phyloP scores from a whole-genome alignment of 148 eudicot genomes.

The Rhododendron griersonianum region DNA sequence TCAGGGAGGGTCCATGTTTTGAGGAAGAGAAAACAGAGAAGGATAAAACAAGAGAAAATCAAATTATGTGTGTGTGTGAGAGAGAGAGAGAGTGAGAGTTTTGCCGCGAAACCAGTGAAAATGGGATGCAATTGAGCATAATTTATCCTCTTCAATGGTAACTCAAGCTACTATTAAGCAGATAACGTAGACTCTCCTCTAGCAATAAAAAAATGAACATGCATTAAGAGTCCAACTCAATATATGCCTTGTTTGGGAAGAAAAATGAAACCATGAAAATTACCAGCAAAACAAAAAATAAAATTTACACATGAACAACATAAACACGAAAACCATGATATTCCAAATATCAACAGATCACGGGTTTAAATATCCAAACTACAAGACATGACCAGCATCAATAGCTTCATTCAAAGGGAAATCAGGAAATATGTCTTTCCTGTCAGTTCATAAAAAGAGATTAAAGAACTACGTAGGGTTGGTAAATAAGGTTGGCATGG shows the following conservation, averaged over 20 bases:
- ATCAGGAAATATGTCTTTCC: not conserved
- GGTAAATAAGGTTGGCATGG: not conserved
- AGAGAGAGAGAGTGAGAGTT: not conserved
- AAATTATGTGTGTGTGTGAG: not conserved
- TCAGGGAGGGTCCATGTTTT: not conserved
- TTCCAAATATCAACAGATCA: not conserved
- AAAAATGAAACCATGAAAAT: not conserved
- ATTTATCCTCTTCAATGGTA: not conserved
- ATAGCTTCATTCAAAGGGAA: not conserved
- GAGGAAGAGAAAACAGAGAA: not conserved
- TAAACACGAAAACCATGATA: not conserved
- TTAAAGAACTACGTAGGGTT: not conserved
- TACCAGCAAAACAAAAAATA: not conserved
- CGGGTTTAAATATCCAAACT: not conserved
- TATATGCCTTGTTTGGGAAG: not conserved
- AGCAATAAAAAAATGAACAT: not conserved
- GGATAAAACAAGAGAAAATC: not conserved
- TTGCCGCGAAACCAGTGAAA: not conserved
- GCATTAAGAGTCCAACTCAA: not conserved
- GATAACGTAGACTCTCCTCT: not conserved
- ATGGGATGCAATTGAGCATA: not conserved
- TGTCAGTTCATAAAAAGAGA: not conserved
- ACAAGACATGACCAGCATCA: not conserved
- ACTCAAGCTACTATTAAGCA: not conserved
- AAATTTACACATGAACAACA: not conserved